Base-by-base conservation (phyloP, 768 basidiomycete species). In the Mycena galericulata region DNA sequence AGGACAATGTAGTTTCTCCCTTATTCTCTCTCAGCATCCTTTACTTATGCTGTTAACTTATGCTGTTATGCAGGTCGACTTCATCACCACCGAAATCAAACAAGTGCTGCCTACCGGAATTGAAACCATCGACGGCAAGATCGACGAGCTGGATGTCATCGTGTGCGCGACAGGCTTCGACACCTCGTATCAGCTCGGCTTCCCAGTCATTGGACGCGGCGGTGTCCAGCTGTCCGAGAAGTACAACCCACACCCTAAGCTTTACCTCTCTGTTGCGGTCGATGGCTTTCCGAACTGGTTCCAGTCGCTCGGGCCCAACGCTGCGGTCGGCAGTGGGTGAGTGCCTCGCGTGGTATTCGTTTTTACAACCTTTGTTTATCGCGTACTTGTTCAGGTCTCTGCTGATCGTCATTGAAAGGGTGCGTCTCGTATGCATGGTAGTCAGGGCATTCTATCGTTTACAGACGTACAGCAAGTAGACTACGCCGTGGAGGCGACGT, bases 231-330 rank as follows among this genome's bases (percentile, higher is more conserved):
- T 92, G 6, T 82, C 83, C 58, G 82, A 87, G n/a, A 84, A 84
- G 61, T 89, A 87, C 76, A 80, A 76, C 1, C 87, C 89, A 4
- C 81, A 88, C 70, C 88, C 90, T 2, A 76, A 77, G 14, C 85
- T 88, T 5, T 92, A 92, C 75, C 81, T 92, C 8, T 82, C 86
- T 9, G 74, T 91, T 34, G 84, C 86, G 24, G 83, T 88, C 22
- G 87, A 90, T 51, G 88, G 87, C 10, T 91, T 91, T 77, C 91
- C 91, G n/a, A 92, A 90, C 76, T 87, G 85, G 84, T 91, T 91
- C 80, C 80, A 84, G 60, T 73, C 79, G 22, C 72, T 87, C 12
- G 90, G 90, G 0, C 90, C 90, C 2, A 90, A 89, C 73, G 81
- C 87, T 0, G 82, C 72, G 10, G 83, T 90, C 18, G 88, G 87